phyloP scores from a whole-genome alignment of 1,139 yeast genomes.

The Pichia sp. region DNA sequence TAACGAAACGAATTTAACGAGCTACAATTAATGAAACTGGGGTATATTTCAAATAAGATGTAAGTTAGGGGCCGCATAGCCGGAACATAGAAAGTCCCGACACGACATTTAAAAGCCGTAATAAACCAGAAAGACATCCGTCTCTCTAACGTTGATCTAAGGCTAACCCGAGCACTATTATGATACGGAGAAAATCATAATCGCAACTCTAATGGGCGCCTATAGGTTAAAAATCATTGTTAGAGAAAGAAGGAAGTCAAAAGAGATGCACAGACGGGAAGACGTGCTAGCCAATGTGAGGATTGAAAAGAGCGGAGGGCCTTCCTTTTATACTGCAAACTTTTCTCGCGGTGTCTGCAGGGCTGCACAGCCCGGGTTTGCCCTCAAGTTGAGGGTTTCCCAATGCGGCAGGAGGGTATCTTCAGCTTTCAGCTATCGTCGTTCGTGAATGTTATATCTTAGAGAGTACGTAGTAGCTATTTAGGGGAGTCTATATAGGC shows the following conservation, averaged over 20 bases:
- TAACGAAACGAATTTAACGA: too few species aligned
- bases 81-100: slow-evolving; percentile 39
- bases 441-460: too few species aligned
- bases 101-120: slow-evolving; percentile 63
- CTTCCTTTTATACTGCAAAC: slow-evolving; percentile 15
- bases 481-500: too few species aligned
- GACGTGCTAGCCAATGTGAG: not conserved
- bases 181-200: slow-evolving; percentile 46
- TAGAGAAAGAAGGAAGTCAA: slow-evolving; percentile 36
- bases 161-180: slow-evolving; percentile 91
- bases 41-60: too few species aligned
- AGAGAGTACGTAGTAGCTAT: too few species aligned
- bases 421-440: too few species aligned
- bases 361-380: too few species aligned
- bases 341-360: too few species aligned
- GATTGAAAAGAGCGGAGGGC: not conserved
- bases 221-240: slow-evolving; percentile 70
- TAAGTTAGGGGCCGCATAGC: slow-evolving; percentile 75
- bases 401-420: too few species aligned
- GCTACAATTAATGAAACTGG: too few species aligned
- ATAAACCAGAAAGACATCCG: slow-evolving; percentile 39
- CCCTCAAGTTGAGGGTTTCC: too few species aligned
- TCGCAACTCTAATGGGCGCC: slow-evolving; percentile 98
- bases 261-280: not conserved
- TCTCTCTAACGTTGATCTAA: slow-evolving; percentile 48